Conservation (phyloP, 2,329 filamentous ascomycete genomes). For the Phaeomoniella chlamydospora region DNA sequence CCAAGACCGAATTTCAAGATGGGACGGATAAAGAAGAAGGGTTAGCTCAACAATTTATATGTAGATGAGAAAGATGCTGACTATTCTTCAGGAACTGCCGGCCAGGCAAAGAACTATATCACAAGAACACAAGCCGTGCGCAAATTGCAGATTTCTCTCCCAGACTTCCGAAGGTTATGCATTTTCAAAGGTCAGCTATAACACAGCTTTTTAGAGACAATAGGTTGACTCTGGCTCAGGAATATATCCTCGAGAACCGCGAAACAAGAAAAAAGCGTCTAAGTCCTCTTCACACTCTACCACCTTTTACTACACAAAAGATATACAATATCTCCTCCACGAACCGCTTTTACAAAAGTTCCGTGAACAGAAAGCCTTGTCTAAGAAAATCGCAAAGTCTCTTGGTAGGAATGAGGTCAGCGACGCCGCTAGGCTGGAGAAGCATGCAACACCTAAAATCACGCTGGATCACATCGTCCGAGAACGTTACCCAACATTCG, state of each 20-base stretch:
- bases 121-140: conserved; percentile 93
- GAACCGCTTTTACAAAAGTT: conserved; percentile 91
- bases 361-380: conserved; percentile 88
- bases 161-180: conserved; percentile 94
- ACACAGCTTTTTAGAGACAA: not conserved
- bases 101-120: conserved; percentile 95
- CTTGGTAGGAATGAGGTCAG: conserved; percentile 81
- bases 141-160: conserved; percentile 92
- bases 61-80: conserved; percentile 2
- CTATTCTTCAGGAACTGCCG: conserved; percentile 58
- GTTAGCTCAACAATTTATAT: no score
- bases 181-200: conserved; percentile 71
- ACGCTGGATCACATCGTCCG: conserved; percentile 94
- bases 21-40: conserved; percentile 82
- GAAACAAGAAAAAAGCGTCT: conserved; percentile 92
- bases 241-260: conserved; percentile 93
- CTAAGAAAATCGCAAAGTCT: conserved; percentile 93
- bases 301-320: conserved; percentile 85
- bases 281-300: conserved; percentile 82
- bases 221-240: conserved; percentile 26
- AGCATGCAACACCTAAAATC: conserved; percentile 77
- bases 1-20: no score
- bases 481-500: conserved; percentile 94
- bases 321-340: conserved; percentile 96
- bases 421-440: conserved; percentile 80